These are phyloP conservation scores for Calycina herbarum DNA, from an alignment of 2,329 filamentous ascomycete species.

Conservation along the genomic window DNA sequence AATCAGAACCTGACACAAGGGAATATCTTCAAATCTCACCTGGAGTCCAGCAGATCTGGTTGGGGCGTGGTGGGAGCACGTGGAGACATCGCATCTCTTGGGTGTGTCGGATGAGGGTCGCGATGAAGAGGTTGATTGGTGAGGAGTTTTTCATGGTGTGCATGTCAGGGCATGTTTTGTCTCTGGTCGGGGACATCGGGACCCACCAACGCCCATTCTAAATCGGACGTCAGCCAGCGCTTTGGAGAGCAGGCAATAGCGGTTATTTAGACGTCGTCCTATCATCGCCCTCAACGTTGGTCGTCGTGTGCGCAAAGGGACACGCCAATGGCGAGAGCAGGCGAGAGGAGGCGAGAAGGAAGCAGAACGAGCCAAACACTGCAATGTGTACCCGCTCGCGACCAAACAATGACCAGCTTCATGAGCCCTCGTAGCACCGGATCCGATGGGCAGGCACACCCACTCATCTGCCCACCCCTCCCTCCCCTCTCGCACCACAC, in stretches of 20 bases:
- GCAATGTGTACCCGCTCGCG: neutral
- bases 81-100: neutral
- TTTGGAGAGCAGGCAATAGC: neutral
- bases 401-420: neutral
- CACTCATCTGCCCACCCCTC: neutral
- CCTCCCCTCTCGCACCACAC: neutral
- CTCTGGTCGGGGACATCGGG: neutral
- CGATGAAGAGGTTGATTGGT: constrained; percentile 5
- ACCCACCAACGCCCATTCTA: neutral
- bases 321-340: no score
- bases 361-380: neutral
- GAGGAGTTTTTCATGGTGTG: constrained; percentile 1
- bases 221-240: constrained; percentile 6
- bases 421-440: neutral
- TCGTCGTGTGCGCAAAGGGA: no score
- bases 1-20: neutral
- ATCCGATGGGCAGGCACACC: neutral
- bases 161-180: neutral
- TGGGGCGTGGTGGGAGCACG: constrained; percentile 1
- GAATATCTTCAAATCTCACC: neutral
- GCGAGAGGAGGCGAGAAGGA: neutral
- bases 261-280: constrained; percentile 2
- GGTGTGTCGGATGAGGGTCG: neutral
- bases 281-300: neutral
- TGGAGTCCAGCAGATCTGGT: neutral